A percentile compares a stretch with the other conserved stretches of the same genome.
Conservation (phyloP, 2,329 filamentous ascomycete species). For the Penicillium sp. region DNA sequence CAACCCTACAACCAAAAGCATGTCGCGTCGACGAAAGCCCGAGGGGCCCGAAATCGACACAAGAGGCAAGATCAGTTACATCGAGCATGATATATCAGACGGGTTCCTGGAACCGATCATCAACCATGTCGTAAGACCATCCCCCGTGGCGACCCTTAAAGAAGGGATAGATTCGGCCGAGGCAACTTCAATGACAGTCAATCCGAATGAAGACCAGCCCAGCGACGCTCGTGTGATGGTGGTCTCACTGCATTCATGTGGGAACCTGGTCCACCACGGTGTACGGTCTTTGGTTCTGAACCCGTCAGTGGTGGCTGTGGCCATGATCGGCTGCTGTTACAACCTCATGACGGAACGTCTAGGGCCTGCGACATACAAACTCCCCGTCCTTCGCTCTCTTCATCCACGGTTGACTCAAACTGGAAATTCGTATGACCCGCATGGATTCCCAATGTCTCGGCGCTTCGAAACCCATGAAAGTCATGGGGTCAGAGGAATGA, state of each 20-base stretch:
- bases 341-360: conserved; percentile 92
- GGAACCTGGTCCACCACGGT: conserved; percentile 94
- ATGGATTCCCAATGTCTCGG: conserved; percentile 92
- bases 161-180: too few species aligned
- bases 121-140: conserved; percentile 34
- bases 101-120: conserved; percentile 44
- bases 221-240: conserved; percentile 67
- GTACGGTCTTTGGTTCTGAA: conserved; percentile 85
- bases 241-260: conserved; percentile 94
- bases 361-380: conserved; percentile 85
- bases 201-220: conserved; percentile 9
- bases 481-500: conserved; percentile 64
- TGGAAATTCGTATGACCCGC: conserved; percentile 75
- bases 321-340: conserved; percentile 97
- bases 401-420: conserved; percentile 75
- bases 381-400: conserved; percentile 74
- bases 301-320: conserved; percentile 81
- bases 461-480: conserved; percentile 64
- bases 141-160: not conserved
- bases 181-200: too few species aligned
- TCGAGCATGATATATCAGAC: conserved; percentile 48
- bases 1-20: conserved; percentile 3
- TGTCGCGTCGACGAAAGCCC: too few species aligned
- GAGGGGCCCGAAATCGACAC: conserved; percentile 18
- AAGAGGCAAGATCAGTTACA: conserved; percentile 43